Conservation (phyloP, 371 early-diverging fungal genomes). For the Blakeslea trispora region DNA sequence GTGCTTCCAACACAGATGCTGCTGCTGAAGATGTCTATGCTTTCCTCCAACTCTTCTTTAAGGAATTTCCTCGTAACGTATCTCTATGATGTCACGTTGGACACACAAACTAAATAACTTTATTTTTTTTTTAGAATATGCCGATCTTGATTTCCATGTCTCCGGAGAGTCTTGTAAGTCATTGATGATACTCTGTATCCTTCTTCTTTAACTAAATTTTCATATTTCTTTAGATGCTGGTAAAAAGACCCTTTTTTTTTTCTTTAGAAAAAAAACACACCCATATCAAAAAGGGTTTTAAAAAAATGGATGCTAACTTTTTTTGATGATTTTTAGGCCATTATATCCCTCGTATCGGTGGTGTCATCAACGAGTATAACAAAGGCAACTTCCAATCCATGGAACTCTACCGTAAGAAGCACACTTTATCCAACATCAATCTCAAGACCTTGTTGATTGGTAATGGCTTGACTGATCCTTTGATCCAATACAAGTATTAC, state of each 20-base stretch:
- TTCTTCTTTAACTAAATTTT: too few species aligned
- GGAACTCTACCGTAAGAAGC: slow-evolving; percentile 34
- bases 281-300: too few species aligned
- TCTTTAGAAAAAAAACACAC: too few species aligned
- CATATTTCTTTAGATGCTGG: too few species aligned
- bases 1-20: slow-evolving; percentile 53
- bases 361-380: slow-evolving; percentile 70
- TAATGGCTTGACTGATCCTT: slow-evolving; percentile 91
- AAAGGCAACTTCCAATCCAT: slow-evolving; percentile 43
- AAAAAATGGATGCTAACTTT: slow-evolving; percentile 13
- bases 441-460: slow-evolving; percentile 84
- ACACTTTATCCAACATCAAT: slow-evolving; percentile 62
- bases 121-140: slow-evolving; percentile 32
- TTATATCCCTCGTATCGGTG: slow-evolving; percentile 80
- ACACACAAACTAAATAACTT: background rate
- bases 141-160: slow-evolving; percentile 63
- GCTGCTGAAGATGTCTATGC: slow-evolving; percentile 78
- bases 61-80: slow-evolving; percentile 48
- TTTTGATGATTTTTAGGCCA: slow-evolving; percentile 49
- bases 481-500: slow-evolving; percentile 90
- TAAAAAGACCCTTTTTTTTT: too few species aligned
- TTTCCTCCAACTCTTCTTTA: slow-evolving; percentile 70
- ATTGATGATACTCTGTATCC: too few species aligned
- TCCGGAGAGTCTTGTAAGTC: slow-evolving; percentile 53
- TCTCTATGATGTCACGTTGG: background rate